These are phyloP conservation scores for Saksenaea oblongispora DNA, from an alignment of 371 early-diverging fungal species.

Conservation along the genomic window DNA sequence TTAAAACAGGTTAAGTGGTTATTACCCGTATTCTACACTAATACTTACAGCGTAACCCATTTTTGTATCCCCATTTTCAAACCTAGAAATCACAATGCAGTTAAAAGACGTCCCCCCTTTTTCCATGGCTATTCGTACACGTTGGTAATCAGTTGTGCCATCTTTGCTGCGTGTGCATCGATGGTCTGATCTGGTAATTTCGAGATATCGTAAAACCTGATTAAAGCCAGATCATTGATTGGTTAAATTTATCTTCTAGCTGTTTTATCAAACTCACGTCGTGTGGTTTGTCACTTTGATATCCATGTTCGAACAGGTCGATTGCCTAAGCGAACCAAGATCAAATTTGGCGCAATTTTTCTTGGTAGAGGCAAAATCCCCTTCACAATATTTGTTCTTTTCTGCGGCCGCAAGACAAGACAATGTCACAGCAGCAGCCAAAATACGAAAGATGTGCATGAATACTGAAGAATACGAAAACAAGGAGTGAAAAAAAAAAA, in stretches of 20 bases:
- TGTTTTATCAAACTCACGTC: slow-evolving; percentile 20
- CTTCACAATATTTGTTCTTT: slow-evolving; percentile 14
- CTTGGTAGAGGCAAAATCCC: slow-evolving; percentile 12
- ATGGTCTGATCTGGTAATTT: slow-evolving; percentile 34
- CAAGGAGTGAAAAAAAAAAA: neutral
- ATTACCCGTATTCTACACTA: neutral
- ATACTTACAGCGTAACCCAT: slow-evolving; percentile 48
- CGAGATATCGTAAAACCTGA: slow-evolving; percentile 42
- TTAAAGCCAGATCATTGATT: neutral
- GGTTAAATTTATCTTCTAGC: neutral
- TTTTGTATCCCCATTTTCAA: slow-evolving; percentile 45
- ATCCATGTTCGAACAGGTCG: slow-evolving; percentile 5
- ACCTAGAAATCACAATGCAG: slow-evolving; percentile 28
- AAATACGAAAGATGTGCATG: neutral
- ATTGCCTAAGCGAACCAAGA: slow-evolving; percentile 4
- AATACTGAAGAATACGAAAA: neutral
- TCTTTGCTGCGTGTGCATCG: slow-evolving; percentile 30
- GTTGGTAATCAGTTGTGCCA: slow-evolving; percentile 50
- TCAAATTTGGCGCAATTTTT: slow-evolving; percentile 16
- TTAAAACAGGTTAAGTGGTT: slow-evolving; percentile 5
- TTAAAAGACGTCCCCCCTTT: too few species aligned
- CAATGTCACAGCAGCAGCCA: neutral
- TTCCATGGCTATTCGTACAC: slow-evolving; percentile 25
- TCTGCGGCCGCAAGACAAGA: neutral
- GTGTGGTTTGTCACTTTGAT: slow-evolving; percentile 40